A percentile compares a stretch with the other conserved stretches of the same genome.
Evolutionary conservation across 2,329 filamentous ascomycete genomes (phyloP).

Genomic region (Thelonectria blattea): DNA sequence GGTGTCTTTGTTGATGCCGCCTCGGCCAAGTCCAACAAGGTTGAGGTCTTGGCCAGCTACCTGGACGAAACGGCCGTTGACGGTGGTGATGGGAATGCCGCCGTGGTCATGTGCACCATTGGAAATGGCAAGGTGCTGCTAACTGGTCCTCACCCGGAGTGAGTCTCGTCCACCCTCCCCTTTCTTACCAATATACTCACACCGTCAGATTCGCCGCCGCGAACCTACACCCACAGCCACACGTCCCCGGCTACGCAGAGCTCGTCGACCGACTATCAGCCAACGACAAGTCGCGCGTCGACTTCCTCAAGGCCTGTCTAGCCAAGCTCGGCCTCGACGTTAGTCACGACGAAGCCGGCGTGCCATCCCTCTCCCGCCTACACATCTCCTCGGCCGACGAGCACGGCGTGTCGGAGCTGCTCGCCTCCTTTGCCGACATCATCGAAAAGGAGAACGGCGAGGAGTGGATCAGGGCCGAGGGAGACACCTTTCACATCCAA

Average conservation of each 20-base stretch:
- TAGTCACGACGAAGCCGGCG: constrained; percentile 68
- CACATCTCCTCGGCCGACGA: constrained; percentile 77
- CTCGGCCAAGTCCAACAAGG: constrained; percentile 64
- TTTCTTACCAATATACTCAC: neutral
- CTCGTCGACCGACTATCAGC: constrained; percentile 71
- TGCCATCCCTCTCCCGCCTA: constrained; percentile 81
- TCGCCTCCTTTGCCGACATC: constrained; percentile 70
- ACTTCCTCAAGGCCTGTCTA: constrained; percentile 82
- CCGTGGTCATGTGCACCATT: constrained; percentile 82
- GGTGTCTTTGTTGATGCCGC: constrained; percentile 87
- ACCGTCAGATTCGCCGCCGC: constrained; percentile 75
- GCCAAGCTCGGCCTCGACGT: constrained; percentile 82
- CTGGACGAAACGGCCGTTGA: constrained; percentile 77
- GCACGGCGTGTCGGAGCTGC: constrained; percentile 68
- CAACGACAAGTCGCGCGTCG: constrained; percentile 72
- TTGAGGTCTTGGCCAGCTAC: constrained; percentile 85
- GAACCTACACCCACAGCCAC: constrained; percentile 74
- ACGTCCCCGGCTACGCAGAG: constrained; percentile 71
- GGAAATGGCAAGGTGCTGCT: constrained; percentile 81
- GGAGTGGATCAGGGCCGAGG: constrained; percentile 78
- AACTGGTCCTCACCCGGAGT: constrained; percentile 94
- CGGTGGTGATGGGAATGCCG: constrained; percentile 74
- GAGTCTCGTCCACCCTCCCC: constrained; percentile 18
- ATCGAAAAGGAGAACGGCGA: constrained; percentile 69
- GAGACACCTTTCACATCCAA: constrained; percentile 82